These are phyloP conservation scores for Diplosphaera chodatii DNA, from an alignment of 139 green algal species.

Conservation along the genomic window DNA sequence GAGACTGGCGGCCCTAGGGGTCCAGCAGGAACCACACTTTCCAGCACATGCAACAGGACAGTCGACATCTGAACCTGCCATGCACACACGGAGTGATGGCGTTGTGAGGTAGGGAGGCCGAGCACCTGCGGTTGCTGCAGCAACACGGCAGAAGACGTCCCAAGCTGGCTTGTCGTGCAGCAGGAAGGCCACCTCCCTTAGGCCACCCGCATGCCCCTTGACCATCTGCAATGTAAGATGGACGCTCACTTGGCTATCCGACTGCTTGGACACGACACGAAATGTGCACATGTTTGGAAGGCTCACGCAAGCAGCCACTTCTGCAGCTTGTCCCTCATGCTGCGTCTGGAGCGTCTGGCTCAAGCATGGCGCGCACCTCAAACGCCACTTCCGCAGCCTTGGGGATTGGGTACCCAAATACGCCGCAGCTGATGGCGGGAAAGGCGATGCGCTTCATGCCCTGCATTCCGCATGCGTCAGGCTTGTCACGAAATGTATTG, in stretches of 20 bases:
- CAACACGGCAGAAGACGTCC: neutral
- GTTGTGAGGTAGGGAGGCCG: too few relatives aligned
- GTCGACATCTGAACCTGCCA: neutral
- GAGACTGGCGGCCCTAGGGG: too few relatives aligned
- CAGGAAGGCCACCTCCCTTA: slow-evolving; percentile 69
- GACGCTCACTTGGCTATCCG: neutral
- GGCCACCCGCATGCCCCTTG: slow-evolving; percentile 23
- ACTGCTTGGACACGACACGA: neutral
- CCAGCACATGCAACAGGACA: too few relatives aligned
- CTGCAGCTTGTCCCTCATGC: too few relatives aligned
- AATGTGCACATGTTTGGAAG: too few relatives aligned
- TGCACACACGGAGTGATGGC: neutral
- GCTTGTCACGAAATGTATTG: too few relatives aligned
- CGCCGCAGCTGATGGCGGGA: slow-evolving; percentile 79
- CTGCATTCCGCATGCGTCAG: too few relatives aligned
- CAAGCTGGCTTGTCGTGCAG: slow-evolving; percentile 19
- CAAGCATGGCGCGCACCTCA: too few relatives aligned
- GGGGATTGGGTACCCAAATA: slow-evolving; percentile 72
- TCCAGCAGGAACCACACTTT: too few relatives aligned
- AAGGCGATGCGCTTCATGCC: slow-evolving; percentile 66
- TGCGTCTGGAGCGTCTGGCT: too few relatives aligned
- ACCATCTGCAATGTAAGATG: slow-evolving; percentile 29
- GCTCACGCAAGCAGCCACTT: too few relatives aligned
- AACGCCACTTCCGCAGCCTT: slow-evolving; percentile 56
- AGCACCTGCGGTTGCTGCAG: neutral